These are phyloP conservation scores for Dimocarpus longan DNA, from an alignment of 345 rosid genomes.

Conservation along the genomic window DNA sequence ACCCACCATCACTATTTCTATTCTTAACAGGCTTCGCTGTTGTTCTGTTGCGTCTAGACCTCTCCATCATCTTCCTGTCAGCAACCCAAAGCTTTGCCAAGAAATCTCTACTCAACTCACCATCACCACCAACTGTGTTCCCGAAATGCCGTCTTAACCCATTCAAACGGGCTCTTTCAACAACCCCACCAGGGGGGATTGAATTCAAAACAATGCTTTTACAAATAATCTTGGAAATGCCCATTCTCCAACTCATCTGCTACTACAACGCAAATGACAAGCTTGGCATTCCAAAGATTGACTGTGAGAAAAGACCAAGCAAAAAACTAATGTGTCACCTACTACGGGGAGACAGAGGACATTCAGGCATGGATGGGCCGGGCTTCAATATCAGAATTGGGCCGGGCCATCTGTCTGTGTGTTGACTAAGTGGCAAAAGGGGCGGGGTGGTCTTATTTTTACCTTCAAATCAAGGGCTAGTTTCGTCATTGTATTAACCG, in stretches of 20 bases:
- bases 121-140: slow-evolving; percentile 20
- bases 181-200: neutral
- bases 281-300: too few relatives aligned
- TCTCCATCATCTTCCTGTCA: slow-evolving; percentile 46
- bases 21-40: slow-evolving; percentile 30
- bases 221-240: neutral
- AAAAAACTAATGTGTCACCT: too few relatives aligned
- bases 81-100: slow-evolving; percentile 68
- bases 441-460: too few relatives aligned
- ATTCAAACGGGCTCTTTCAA: slow-evolving; percentile 14
- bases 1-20: slow-evolving; percentile 13
- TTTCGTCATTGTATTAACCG: too few relatives aligned
- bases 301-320: too few relatives aligned
- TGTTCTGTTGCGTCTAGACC: slow-evolving; percentile 37
- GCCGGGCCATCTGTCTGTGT: too few relatives aligned
- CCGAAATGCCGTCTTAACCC: slow-evolving; percentile 26
- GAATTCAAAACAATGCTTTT: too few relatives aligned
- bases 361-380: too few relatives aligned
- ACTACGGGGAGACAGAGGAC: too few relatives aligned
- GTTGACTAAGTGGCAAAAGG: too few relatives aligned
- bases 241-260: slow-evolving; percentile 7
- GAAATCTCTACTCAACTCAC: slow-evolving; percentile 48
- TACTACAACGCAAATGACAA: neutral
- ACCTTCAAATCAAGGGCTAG: too few relatives aligned
- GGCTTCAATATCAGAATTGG: too few relatives aligned